Evolutionary conservation across 306 rosid genomes (phyloP).

Genomic region (Pyrus communis): DNA sequence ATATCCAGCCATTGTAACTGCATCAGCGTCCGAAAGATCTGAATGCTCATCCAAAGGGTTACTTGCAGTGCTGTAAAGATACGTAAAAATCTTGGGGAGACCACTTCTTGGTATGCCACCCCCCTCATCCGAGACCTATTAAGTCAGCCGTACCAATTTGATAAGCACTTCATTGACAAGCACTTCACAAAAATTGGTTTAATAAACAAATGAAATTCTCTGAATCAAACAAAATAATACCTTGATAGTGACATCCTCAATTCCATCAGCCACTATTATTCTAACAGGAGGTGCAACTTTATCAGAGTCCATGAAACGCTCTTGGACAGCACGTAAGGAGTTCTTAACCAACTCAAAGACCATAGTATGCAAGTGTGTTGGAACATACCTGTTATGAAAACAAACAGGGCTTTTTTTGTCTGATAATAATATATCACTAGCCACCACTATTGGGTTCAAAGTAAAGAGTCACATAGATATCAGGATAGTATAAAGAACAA

Average conservation of each 20-base stretch:
- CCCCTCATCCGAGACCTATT: slow-evolving; percentile 78
- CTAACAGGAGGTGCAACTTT: slow-evolving; percentile 61
- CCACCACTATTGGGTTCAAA: neutral
- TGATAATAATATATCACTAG: neutral
- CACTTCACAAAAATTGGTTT: neutral
- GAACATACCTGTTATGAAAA: slow-evolving; percentile 60
- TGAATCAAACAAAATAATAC: slow-evolving; percentile 6
- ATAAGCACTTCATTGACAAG: neutral
- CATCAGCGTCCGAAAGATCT: slow-evolving; percentile 50
- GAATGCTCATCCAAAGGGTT: slow-evolving; percentile 64
- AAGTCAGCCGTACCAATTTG: slow-evolving; percentile 17
- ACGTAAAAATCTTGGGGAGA: slow-evolving; percentile 70
- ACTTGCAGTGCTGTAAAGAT: slow-evolving; percentile 86
- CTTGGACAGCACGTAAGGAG: slow-evolving; percentile 95
- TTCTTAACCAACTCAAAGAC: slow-evolving; percentile 95
- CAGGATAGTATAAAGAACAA: neutral
- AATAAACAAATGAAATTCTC: neutral
- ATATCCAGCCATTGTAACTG: slow-evolving; percentile 88
- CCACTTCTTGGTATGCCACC: slow-evolving; percentile 89
- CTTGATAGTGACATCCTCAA: slow-evolving; percentile 86
- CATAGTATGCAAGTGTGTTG: slow-evolving; percentile 93
- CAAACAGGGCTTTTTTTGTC: slow-evolving; percentile 4
- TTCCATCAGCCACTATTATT: slow-evolving; percentile 91
- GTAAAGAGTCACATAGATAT: neutral
- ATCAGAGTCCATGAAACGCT: slow-evolving; percentile 71